Base-by-base conservation (phyloP, 768 basidiomycete genomes). In the Suillus variegatus region DNA sequence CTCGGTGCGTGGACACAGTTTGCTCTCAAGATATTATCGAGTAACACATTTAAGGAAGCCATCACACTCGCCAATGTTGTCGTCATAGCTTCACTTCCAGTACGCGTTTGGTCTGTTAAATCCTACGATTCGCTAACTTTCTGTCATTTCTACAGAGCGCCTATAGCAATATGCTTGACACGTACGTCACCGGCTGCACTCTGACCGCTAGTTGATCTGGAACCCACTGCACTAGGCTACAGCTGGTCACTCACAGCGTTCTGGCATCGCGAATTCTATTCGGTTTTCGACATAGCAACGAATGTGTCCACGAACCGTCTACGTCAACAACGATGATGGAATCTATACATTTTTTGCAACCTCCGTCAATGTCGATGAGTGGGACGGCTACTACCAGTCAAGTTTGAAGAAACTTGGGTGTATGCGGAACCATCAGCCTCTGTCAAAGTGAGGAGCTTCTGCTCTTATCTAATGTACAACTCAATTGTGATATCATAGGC, bases 201-300 rank as follows among this genome's bases (percentile, higher is more conserved):
- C 40, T 60, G 25, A 25, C 40, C 41, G 18, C 6, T 55, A 35
- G 32, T 20, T 55, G 57, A 60, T 41, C 40, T n/a, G 6, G 54
- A 41, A 28, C 3, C 18, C 18, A 28, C 18, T 60, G 36, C n/a
- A 14, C 14, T 41, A 60, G 57, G 25, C 18, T 60, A 12, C 74
- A 75, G 60, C 66, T 76, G 22, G 75, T 70, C 1, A 46, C 68
- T 35, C 74, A 75, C 10, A 56, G 74, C 25, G 54, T 77, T 18
- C 67, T 75, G 9, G 68, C 74, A 41, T 70, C 65, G 51, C 68
- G 75, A 25, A 76, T 75, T 35, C 72, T 75, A 38, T 76, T 75
- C 67, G 71, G 69, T 49, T 68, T 76, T 6, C 67, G 63, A 43
- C 32, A 65, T 46, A 71, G 62, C 35, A 70, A 70, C 36, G 47